Base-by-base conservation (phyloP, 257 asterid species). In the Gynochthodes officinalis region DNA sequence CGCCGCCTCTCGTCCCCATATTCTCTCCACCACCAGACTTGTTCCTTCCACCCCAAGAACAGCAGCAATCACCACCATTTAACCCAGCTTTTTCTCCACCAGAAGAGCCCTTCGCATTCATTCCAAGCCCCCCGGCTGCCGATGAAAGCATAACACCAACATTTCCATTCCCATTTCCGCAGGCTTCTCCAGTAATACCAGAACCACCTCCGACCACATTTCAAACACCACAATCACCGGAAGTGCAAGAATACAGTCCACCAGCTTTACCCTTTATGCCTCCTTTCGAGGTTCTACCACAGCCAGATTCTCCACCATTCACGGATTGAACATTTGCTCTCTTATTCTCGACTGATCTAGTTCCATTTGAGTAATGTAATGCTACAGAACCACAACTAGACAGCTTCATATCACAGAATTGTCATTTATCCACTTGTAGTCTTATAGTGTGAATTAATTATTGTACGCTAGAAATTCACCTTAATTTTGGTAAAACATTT, bases 1-100 rank as follows among this genome's bases (percentile, higher is more conserved):
- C 77, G 5, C 79, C 79, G 32, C 83, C 79, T 11, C 77, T 79
- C 13, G 64, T 69, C 43, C 82, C 82, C 27, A 19, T 69, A 52
- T 52, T 78, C 62, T 78, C 82, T 23, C 78, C 82, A 27, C 82
- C 78, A 13, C 50, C 37, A 54, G 75, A 72, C 64, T 48, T 9
- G 35, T 49, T 49, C 40, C 52, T 46, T 30, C 73, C 71, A 19
- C 40, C 70, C 8, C 71, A 72, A 27, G 64, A 65, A 7, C 43
- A 50, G 4, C 55, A 21, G 4, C 55, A 21, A 10, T 11, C 70
- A 5, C 25, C 59, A 15, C 60, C 78, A 7, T 37, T 16, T n/a
- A 43, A 9, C 39, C 79, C 79, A 3, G 21, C 25, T 25, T 46
- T 40, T 52, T 33, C 25, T n/a, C 73, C 69, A 32, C 54, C 73